Conservation (phyloP, 768 basidiomycete genomes). For the Tephrocybe sp. region DNA sequence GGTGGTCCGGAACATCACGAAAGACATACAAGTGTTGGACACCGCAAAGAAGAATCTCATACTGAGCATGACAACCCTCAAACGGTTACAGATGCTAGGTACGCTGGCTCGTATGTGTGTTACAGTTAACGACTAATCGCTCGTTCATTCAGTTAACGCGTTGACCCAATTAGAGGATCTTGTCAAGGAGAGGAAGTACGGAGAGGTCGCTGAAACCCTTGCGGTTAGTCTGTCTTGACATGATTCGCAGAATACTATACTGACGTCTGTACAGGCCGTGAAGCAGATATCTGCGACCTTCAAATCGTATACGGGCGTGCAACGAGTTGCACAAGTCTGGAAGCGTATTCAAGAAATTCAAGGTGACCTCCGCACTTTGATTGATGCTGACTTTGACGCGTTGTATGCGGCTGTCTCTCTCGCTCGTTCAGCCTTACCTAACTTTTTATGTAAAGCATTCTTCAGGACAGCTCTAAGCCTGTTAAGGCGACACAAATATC, state of each 20-base stretch:
- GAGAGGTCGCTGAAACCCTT: constrained; percentile 81
- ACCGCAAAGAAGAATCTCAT: constrained; percentile 92
- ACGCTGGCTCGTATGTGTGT: constrained; percentile 22
- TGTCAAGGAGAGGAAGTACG: constrained; percentile 76
- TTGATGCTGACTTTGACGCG: constrained; percentile 89
- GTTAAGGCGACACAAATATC: constrained; percentile 65
- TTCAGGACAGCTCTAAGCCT: constrained; percentile 72
- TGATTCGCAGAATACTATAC: neutral
- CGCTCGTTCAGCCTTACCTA: neutral
- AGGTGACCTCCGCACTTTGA: constrained; percentile 72
- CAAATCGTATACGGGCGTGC: constrained; percentile 75
- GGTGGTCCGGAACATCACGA: constrained; percentile 92
- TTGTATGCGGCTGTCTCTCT: constrained; percentile 63
- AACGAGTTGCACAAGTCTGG: constrained; percentile 75
- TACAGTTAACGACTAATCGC: neutral
- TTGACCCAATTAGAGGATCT: constrained; percentile 79
- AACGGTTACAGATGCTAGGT: constrained; percentile 94
- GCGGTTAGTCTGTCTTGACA: constrained; percentile 41
- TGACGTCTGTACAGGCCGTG: constrained; percentile 59
- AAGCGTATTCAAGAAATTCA: constrained; percentile 81
- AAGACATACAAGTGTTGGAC: constrained; percentile 94
- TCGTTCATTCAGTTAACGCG: constrained; percentile 62
- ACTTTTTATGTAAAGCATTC: constrained; percentile 18
- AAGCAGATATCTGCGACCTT: constrained; percentile 84
- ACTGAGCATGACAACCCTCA: constrained; percentile 85